Evolutionary conservation across 441 rosid species (phyloP).

Genomic region (Croton setiger): DNA sequence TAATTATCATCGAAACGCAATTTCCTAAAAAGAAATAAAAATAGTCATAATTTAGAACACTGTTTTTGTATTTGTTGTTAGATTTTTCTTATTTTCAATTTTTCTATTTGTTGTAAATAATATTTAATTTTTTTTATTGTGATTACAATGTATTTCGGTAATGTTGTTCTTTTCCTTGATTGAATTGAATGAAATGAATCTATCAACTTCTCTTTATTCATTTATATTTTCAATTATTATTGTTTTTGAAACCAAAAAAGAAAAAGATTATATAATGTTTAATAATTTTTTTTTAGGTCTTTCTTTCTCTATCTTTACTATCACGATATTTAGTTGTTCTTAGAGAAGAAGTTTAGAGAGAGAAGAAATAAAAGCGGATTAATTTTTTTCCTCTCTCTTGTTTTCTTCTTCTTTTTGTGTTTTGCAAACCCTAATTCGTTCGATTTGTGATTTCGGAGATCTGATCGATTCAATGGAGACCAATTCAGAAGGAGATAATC

Average conservation of each 20-base stretch:
- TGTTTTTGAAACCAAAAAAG: not conserved
- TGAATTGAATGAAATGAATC: no score
- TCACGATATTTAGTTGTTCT: slow-evolving; percentile 39
- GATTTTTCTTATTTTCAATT: not conserved
- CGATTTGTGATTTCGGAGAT: slow-evolving; percentile 16
- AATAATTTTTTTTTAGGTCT: slow-evolving; percentile 28
- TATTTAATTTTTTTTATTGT: slow-evolving; percentile 14
- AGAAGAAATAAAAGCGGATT: not conserved
- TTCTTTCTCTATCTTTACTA: slow-evolving; percentile 36
- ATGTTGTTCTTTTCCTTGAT: slow-evolving; percentile 4
- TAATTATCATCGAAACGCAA: slow-evolving; percentile 7
- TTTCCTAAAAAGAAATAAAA: no score
- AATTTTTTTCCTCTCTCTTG: not conserved
- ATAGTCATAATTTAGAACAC: slow-evolving; percentile 12
- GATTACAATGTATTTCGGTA: not conserved
- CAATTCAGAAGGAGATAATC: slow-evolving; percentile 57
- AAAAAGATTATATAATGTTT: slow-evolving; percentile 10
- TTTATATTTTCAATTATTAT: no score
- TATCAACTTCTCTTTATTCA: not conserved
- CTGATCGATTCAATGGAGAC: slow-evolving; percentile 40
- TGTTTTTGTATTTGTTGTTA: slow-evolving; percentile 5
- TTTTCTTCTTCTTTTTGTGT: not conserved
- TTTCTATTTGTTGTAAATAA: slow-evolving; percentile 16
- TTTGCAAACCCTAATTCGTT: slow-evolving; percentile 42
- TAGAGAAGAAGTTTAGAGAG: not conserved